Evolutionary conservation across 495 filamentous ascomycete genomes (phyloP), one percentile per base, ranked within the genome.

Genomic region (Penicillium antarcticum): DNA sequence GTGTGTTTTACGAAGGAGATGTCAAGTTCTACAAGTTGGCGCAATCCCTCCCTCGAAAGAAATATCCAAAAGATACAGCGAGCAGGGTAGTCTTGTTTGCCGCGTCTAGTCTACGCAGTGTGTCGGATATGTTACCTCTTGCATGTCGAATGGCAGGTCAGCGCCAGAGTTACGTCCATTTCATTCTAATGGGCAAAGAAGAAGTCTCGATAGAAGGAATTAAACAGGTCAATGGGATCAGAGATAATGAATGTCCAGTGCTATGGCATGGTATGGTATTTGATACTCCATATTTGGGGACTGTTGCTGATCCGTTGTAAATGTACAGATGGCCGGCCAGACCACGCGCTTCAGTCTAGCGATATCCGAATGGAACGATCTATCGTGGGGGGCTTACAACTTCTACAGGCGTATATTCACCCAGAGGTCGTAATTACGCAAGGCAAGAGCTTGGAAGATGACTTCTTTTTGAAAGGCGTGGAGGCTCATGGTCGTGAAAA

Each of bases 11-110:
- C 55, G 74, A 79, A 51, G 84, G 81, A 6, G 67, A 68, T 10
- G 74, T 86, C 41, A 74, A 75, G 29, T 84, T 85, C 56, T 76
- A 77, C 53, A 51, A 74, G 21, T 62, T 87, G 42, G 74, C 74
- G 2, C 46, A 57, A 7, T 77, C 78, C 2, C 67, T 87, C 31
- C 74, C 78, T 46, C 32, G 67, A 65, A 39, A 62, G 58, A 36
- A 55, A 48, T 51, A 73, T 56, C 16, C 53, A 51, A 33, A 67
- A 6, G 62, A 56, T 26, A 14, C 36, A 56, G 33, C 53, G 24
- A 67, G 69, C 26, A 71, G 66, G 50, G 69, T 71, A 34, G 69
- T 80, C 10, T 39, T 83, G 13, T 83, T 83, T 53, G 77, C 75
- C 7, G 79, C 68, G 8, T 70, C 79, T 7, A 77, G 63, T 47